Evolutionary conservation across 2,329 filamentous ascomycete genomes (phyloP), one percentile per base, ranked within the genome.

Genomic region (Verticillium nubilum): DNA sequence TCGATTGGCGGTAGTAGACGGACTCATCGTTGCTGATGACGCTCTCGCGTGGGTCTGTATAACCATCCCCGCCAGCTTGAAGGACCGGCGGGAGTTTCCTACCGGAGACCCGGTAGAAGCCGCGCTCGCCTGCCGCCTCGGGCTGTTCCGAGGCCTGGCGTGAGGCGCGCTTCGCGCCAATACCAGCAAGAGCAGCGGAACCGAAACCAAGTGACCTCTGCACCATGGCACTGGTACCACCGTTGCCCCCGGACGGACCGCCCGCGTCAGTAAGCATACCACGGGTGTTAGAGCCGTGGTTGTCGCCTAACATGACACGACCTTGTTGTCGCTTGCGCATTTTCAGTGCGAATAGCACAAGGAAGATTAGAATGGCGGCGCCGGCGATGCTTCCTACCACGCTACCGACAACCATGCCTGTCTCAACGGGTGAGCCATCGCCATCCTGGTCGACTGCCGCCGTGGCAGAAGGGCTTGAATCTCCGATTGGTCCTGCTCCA

Each of bases 31-130:
- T 78, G 65, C 81, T 85, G 65, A 79, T 71, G 54, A 76, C 69
- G 27, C 56, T 57, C 56, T 67, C 70, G 59, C 70, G 75, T 9
- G 75, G 78, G 60, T 84, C 84, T 23, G 79, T 78, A 70, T 85
- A 88, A 1, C 86, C 86, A 67, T 88, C 86, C 5, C 86, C 86
- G 15, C 86, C 86, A 54, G 77, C 78, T 60, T 84, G 78, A 37
- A 89, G 72, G 10, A 88, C 86, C 2, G 86, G 85, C 3, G 84
- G 82, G 59, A 89, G 70, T 67, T 88, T 89, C 66, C 81, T 80
- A 62, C 86, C 86, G 5, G 86, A 86, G 2, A 89, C 81, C 29
- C 85, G 82, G 62, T 87, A 83, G 69, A 89, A 89, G 0, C 85
- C 83, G 61, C 78, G 76, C 67, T 88, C 85, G 28, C 75, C 78